Base-by-base conservation (phyloP, 2,329 filamentous ascomycete genomes). In the Cytospora leucostoma region DNA sequence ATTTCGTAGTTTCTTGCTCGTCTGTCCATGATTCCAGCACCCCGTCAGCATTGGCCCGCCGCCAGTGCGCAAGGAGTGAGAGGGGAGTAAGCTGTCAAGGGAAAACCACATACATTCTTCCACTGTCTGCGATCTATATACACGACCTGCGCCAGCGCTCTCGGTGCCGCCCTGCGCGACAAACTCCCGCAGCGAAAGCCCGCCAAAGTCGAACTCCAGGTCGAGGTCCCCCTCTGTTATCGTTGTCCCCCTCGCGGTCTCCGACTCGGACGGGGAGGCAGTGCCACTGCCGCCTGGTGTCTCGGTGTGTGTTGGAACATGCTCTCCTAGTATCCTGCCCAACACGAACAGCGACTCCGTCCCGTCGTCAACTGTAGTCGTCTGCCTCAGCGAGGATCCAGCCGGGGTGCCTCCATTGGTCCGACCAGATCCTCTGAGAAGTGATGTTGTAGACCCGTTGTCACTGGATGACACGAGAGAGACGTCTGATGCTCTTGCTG, bases 1-100 rank as follows among this genome's bases (percentile, higher is more conserved):
- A 96, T 71, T 89, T 93, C 71, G 89, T 82, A 74, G 89, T 91
- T 68, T 97, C 92, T 68, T 84, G 84, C 74, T 95, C 90, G 74
- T 93, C 92, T 88, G 67, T 55, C 67, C 11, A 38, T 58, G 44
- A 51, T 51, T 64, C 7, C 44, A 60, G 67, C 67, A 70, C 61
- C 58, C 13, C 11, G 40, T 65, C 38, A 19, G 47, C 32, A 27
- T n/a, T n/a, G 19, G n/a, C 6, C 34, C 38, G 10, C 51, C 27
- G 19, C n/a, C 19, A n/a, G 65, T 47, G 7, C 19, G 44, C 19
- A 54, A 35, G 67, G 19, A 59, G 56, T 62, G 33, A 38, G 35
- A 32, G 44, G 59, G 60, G 47, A 63, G 63, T 56, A 50, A 54
- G 37, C 65, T 53, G 27, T 27, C 27, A 71, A 61, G 67, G 67